Base-by-base conservation (phyloP, 768 basidiomycete species). In the Erythrobasidium yunnanense region DNA sequence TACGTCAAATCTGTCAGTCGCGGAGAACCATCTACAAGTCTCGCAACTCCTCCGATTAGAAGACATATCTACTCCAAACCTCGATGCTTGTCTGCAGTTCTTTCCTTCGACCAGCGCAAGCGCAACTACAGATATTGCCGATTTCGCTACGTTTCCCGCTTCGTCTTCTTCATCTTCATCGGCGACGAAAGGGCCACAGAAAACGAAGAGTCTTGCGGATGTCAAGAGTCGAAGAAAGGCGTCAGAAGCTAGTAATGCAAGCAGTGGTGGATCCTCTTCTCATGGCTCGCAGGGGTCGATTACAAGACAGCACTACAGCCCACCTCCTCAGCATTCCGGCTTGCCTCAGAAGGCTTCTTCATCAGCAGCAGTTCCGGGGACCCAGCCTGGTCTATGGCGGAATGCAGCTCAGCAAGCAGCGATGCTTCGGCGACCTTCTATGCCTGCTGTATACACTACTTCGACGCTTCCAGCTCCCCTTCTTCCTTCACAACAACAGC, bases 31-130 rank as follows among this genome's bases (percentile, higher is more conserved):
- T 25, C 11, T 8, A 11, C 49, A 8, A 8, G 49, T 51, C 23
- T 13, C 11, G 49, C 49, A 25, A 8, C 13, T 51, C 11, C 23
- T 51, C 22, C 17, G 11, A 25, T 25, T 51, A 7, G 13, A 63
- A n/a, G 49, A 63, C 20, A 47, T 51, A 20, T 63, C 60, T 20
- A 63, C 60, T n/a, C 60, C 60, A 23, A 63, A 51, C 42, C 30
- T 63, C 20, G 60, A 63, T 52, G 60, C 60, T 7, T 63, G 60
- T 23, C 32, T 63, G 47, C 60, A 63, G 38, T 63, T 63, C 38
- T 7, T 38, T 50, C 22, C 8, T 11, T 3, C 60, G 6, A 32
- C 45, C n/a, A 32, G 4, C 7, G 4, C 38, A 47, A 17, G 47
- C 13, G 57, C 3, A 7, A 47, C 15, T 4, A 52, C 27, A 17